Percentiles rank a stretch among this genome's conserved stretches.
Conservation (phyloP, 805 yeast species). For the Pichia insulana region DNA sequence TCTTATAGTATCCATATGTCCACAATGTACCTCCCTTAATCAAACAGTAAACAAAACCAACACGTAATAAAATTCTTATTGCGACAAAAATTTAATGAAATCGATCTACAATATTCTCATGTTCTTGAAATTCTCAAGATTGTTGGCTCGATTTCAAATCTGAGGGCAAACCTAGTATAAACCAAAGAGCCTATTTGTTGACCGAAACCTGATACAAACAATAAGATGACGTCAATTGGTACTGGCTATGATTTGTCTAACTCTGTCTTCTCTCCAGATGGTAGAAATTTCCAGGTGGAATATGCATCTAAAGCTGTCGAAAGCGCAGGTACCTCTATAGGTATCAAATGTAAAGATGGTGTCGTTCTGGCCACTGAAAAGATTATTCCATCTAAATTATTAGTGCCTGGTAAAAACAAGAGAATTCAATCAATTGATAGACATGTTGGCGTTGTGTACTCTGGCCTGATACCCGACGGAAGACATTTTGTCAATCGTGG, state of each 20-base stretch:
- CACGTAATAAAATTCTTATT: too few relatives aligned
- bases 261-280: conserved; percentile 90
- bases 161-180: neutral
- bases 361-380: conserved; percentile 97
- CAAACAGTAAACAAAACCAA: too few relatives aligned
- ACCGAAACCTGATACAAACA: neutral
- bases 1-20: conserved; percentile 44
- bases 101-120: too few relatives aligned
- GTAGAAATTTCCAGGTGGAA: conserved; percentile 94
- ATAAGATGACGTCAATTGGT: conserved; percentile 74
- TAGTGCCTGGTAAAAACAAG: conserved; percentile 82
- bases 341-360: conserved; percentile 87
- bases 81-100: too few relatives aligned
- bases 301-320: conserved; percentile 97
- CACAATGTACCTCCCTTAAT: neutral
- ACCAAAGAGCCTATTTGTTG: too few relatives aligned
- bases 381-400: conserved; percentile 72
- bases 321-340: conserved; percentile 92
- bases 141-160: too few relatives aligned
- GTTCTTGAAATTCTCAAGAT: too few relatives aligned
- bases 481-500: conserved; percentile 88
- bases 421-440: conserved; percentile 89
- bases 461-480: conserved; percentile 95
- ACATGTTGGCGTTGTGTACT: conserved; percentile 90
- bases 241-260: conserved; percentile 98